Evolutionary conservation across 129 eudicot species (phyloP).

Genomic region (Pulicaria dysenterica): DNA sequence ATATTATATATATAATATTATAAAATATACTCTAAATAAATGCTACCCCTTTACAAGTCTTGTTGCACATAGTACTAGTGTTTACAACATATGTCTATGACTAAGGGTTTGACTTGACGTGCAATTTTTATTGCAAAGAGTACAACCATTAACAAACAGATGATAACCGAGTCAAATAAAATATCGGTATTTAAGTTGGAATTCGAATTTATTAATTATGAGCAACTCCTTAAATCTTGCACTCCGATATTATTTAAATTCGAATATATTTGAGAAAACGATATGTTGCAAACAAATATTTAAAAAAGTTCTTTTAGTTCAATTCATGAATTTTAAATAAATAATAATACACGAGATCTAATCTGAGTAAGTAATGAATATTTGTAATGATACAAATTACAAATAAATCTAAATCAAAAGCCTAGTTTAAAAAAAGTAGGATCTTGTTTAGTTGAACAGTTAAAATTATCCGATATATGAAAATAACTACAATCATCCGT

Average conservation of each 20-base stretch:
- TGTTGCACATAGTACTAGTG: background rate
- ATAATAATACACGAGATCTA: too few species aligned
- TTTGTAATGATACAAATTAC: too few species aligned
- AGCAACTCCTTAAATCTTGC: slow-evolving; percentile 21
- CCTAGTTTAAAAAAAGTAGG: too few species aligned
- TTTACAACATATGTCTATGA: slow-evolving; percentile 1
- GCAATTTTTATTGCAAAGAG: background rate
- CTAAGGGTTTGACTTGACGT: slow-evolving; percentile 23
- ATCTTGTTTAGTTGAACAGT: too few species aligned
- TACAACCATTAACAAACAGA: background rate
- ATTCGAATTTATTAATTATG: background rate
- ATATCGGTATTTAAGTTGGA: background rate
- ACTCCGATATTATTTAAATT: slow-evolving; percentile 7
- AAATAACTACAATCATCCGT: too few species aligned
- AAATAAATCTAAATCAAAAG: too few species aligned
- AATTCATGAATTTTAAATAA: background rate
- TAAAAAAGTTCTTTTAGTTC: too few species aligned
- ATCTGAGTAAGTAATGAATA: too few species aligned
- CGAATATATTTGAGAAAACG: background rate
- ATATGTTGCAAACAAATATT: background rate
- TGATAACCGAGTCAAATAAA: background rate
- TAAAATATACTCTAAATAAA: too few species aligned
- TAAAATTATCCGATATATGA: too few species aligned
- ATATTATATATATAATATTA: too few species aligned
- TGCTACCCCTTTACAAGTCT: slow-evolving; percentile 10